These are phyloP conservation scores for Coix lacrymajobi DNA, from an alignment of 176 grass and related monocot species.

Conservation along the genomic window DNA sequence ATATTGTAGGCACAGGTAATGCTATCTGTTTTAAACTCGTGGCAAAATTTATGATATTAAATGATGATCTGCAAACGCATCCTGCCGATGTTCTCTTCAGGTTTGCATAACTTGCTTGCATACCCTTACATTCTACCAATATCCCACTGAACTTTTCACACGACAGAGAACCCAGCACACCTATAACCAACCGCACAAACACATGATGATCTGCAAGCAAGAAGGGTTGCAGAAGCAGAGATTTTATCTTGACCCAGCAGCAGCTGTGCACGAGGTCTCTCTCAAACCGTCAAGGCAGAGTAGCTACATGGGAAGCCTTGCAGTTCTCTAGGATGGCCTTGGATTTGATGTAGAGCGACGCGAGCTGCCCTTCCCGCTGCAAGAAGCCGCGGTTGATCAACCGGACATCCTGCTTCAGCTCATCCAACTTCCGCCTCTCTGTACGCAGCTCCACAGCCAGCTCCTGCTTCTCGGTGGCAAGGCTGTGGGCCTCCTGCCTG, in stretches of 20 bases:
- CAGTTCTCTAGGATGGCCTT: slow-evolving; percentile 72
- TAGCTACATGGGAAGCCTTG: slow-evolving; percentile 38
- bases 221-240: not conserved
- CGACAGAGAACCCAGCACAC: not conserved
- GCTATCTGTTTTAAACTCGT: too few relatives aligned
- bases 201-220: slow-evolving; percentile 7
- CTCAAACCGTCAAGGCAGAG: slow-evolving; percentile 15
- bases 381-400: slow-evolving; percentile 50
- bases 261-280: not conserved
- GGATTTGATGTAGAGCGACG: slow-evolving; percentile 62
- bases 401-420: slow-evolving; percentile 70
- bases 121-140: too few relatives aligned
- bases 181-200: not conserved
- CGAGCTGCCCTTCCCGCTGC: slow-evolving; percentile 53
- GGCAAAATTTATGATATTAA: too few relatives aligned
- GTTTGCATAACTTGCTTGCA: too few relatives aligned
- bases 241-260: not conserved
- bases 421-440: slow-evolving; percentile 44
- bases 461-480: slow-evolving; percentile 44
- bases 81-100: too few relatives aligned
- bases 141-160: not conserved
- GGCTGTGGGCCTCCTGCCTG: slow-evolving; percentile 25
- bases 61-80: too few relatives aligned
- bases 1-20: too few relatives aligned
- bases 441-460: slow-evolving; percentile 36